phyloP scores from a whole-genome alignment of 257 asterid species.

The Rehmannia glutinosa region DNA sequence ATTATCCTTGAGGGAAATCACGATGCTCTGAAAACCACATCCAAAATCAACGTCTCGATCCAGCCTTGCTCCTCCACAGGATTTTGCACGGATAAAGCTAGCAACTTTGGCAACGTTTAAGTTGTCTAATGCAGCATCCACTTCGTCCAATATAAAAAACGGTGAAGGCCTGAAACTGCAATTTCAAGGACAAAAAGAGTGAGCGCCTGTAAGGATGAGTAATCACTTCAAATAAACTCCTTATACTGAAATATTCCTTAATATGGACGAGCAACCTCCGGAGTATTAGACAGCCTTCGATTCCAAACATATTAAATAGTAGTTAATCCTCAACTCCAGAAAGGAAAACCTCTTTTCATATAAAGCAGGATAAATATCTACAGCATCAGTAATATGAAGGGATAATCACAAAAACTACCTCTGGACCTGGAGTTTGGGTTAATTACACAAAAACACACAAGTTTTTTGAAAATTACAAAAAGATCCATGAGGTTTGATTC shows the following conservation, averaged over 20 bases:
- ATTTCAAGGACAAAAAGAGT: too few species aligned
- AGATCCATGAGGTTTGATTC: too few species aligned
- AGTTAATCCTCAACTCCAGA: too few species aligned
- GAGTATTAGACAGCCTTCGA: not conserved
- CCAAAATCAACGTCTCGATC: constrained; percentile 53
- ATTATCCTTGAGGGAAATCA: constrained; percentile 90
- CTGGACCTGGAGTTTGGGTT: too few species aligned
- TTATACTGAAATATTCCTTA: not conserved
- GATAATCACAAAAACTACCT: too few species aligned
- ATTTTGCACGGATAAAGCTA: constrained; percentile 86
- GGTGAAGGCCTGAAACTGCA: constrained; percentile 97
- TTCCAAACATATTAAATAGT: not conserved
- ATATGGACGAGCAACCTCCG: not conserved
- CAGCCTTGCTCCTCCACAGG: constrained; percentile 68
- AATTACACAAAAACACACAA: too few species aligned
- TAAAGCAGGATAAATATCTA: too few species aligned
- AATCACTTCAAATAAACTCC: not conserved
- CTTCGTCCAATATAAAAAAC: constrained; percentile 95
- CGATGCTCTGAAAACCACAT: constrained; percentile 89
- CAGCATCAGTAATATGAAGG: too few species aligned
- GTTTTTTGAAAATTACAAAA: too few species aligned
- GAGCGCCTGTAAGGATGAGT: not conserved
- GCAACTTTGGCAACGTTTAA: constrained; percentile 96
- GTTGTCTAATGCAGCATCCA: constrained; percentile 97
- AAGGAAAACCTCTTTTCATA: too few species aligned